Base-by-base conservation (phyloP, 1,284 basidiomycete species). In the Veloboletus limbatus region DNA sequence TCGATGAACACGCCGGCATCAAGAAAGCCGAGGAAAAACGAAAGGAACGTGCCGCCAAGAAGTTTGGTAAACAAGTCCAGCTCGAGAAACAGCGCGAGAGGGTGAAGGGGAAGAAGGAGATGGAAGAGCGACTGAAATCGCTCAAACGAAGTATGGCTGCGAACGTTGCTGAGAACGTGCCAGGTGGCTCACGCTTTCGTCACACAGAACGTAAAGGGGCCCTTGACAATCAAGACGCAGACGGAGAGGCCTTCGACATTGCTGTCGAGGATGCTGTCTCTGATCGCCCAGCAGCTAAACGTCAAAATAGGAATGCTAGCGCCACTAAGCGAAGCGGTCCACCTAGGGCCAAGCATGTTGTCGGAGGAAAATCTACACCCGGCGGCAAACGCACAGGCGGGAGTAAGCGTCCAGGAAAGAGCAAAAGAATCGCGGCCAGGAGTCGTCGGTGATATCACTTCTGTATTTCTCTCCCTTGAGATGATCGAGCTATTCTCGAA, bases 11-110 rank as follows among this genome's bases (percentile, higher is more conserved):
- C 22, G 90, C 93, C 3, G 77, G 80, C 3, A 94, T 98, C 63
- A 95, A 97, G 69, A 91, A 89, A 65, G 81, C 85, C 49, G 95
- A 98, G 64, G 88, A 92, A 46, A 95, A 93, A 62, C 83, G 91
- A 60, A 87, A 85, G 61, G 91, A 97, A 69, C 79, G 96, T 42
- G 91, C 97, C 63, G 87, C 93, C 51, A 98, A 98, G 75, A 98
- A 98, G 77, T 97, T 92, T 62, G 96, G 96, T 39, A 98, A 98
- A 69, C 92, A 97, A 69, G 93, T 98, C 18, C 92, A 95, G 69
- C 71, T 85, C 43, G 89, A 93, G 70, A 91, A 91, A 69, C 72
- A 85, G 57, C 83, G 86, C 63, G 86, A 92, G 72, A 71, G 92
- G 36, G 82, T 91, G 65, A 67, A 65, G 50, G 68, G 68, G 48